Conservation (phyloP, 2,329 filamentous ascomycete genomes). For the Talaromyces islandicus region DNA sequence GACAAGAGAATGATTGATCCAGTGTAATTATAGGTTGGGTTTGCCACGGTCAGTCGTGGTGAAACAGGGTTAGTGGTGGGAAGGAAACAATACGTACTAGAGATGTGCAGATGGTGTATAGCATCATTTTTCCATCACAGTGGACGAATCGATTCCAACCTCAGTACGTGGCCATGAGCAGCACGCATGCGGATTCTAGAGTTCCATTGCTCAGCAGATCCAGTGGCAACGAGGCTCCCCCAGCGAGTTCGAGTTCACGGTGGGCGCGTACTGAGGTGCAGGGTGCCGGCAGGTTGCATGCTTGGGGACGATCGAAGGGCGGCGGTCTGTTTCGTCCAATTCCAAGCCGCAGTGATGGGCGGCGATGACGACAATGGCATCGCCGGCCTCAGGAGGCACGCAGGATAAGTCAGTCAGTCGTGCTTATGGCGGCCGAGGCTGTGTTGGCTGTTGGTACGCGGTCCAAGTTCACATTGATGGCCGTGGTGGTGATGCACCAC, state of each 20-base stretch:
- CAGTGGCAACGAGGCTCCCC: neutral
- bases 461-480: no score
- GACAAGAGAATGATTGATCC: neutral
- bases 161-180: neutral
- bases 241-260: neutral
- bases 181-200: neutral
- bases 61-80: neutral
- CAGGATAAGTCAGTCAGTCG: neutral
- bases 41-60: neutral
- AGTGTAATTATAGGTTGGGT: neutral
- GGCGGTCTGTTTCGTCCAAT: neutral
- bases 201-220: neutral
- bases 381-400: neutral
- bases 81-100: neutral
- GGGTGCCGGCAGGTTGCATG: neutral
- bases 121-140: neutral
- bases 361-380: neutral
- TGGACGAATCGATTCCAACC: neutral
- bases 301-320: neutral
- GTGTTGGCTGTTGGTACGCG: no score
- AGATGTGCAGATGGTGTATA: neutral
- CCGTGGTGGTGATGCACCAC: neutral
- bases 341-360: neutral
- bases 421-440: no score
- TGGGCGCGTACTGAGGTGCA: conserved; percentile 6